phyloP scores from a whole-genome alignment of 306 rosid genomes.

The Canavalia gladiata region DNA sequence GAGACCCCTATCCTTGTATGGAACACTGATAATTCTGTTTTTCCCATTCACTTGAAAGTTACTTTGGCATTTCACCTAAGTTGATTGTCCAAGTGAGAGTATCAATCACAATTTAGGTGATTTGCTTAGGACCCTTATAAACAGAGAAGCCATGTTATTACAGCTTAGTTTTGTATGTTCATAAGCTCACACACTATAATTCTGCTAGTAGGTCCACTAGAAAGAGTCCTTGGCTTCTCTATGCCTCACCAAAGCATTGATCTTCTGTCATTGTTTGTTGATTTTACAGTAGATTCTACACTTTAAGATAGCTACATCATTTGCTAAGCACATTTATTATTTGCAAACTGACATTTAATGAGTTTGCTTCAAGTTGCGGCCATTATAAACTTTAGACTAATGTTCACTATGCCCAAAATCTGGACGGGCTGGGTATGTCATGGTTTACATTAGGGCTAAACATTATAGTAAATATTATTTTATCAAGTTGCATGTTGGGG shows the following conservation, averaged over 20 bases:
- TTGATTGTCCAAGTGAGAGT: neutral
- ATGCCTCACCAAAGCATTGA: neutral
- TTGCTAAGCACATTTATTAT: neutral
- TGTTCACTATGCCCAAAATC: slow-evolving; percentile 13
- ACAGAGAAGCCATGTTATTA: neutral
- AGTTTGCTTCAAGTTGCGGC: slow-evolving; percentile 17
- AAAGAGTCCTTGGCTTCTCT: neutral
- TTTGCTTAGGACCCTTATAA: neutral
- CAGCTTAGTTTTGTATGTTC: slow-evolving; percentile 3
- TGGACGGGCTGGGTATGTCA: neutral
- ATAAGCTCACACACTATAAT: neutral
- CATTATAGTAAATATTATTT: slow-evolving; percentile 4
- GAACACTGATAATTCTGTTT: neutral
- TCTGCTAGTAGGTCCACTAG: neutral
- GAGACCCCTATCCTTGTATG: neutral
- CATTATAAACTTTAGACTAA: neutral
- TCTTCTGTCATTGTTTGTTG: neutral
- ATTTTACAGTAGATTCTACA: neutral
- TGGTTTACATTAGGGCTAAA: slow-evolving; percentile 1
- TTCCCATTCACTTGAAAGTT: neutral
- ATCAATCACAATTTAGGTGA: neutral
- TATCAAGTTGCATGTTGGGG: neutral
- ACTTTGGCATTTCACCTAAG: neutral
- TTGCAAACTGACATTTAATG: neutral
- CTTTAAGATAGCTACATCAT: slow-evolving; percentile 1